Conservation (phyloP, 2,329 filamentous ascomycete genomes). For the Camptophora hylomeconis region DNA sequence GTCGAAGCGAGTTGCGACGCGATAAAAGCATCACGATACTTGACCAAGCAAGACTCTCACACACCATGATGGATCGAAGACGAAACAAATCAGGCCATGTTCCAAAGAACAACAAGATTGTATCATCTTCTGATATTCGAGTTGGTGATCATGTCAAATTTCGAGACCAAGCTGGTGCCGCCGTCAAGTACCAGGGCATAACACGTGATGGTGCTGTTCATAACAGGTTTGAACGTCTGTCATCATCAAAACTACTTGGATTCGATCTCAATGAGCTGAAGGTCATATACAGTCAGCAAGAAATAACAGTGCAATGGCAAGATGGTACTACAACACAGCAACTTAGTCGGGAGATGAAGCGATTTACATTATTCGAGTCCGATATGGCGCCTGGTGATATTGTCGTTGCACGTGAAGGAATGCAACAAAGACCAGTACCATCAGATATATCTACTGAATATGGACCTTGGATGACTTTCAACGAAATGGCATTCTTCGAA, state of each 20-base stretch:
- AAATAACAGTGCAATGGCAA: constrained; percentile 46
- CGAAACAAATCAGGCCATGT: not conserved
- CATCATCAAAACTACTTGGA: constrained; percentile 35
- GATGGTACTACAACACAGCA: constrained; percentile 39
- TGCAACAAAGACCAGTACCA: constrained; percentile 12
- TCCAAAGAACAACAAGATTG: constrained; percentile 1
- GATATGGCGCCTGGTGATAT: constrained; percentile 47
- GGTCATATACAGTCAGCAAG: constrained; percentile 35
- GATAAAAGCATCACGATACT: constrained; percentile 2
- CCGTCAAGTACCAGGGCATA: constrained; percentile 36
- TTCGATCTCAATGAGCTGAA: constrained; percentile 47
- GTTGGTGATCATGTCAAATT: constrained; percentile 42
- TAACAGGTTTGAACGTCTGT: constrained; percentile 31
- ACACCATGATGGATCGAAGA: constrained; percentile 1
- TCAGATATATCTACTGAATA: constrained; percentile 6
- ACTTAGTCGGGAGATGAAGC: constrained; percentile 28
- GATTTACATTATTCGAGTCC: constrained; percentile 27
- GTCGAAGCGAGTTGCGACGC: constrained; percentile 14
- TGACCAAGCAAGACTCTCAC: constrained; percentile 2
- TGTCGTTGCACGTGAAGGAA: constrained; percentile 33
- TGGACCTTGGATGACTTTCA: constrained; percentile 8
- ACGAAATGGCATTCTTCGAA: constrained; percentile 18
- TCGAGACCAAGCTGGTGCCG: constrained; percentile 37
- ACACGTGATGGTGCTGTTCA: constrained; percentile 21
- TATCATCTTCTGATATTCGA: constrained; percentile 23